These are phyloP conservation scores for Corynascus novoguineensis DNA, from an alignment of 495 filamentous ascomycete genomes.

Conservation along the genomic window DNA sequence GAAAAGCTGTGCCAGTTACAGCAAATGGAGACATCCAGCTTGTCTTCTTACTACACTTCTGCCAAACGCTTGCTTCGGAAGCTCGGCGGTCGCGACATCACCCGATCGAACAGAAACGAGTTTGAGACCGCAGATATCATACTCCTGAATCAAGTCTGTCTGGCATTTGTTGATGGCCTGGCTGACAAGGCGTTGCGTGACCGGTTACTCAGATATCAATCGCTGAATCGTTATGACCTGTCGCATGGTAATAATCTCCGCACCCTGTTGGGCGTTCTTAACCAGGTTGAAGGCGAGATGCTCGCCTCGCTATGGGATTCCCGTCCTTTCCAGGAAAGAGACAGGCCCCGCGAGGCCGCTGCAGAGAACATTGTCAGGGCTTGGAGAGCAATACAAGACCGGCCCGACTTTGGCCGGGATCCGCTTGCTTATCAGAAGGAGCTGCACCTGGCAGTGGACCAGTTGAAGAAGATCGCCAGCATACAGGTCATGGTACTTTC, in stretches of 20 bases:
- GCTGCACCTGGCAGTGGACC: slow-evolving; percentile 36
- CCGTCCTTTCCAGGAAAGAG: slow-evolving; percentile 30
- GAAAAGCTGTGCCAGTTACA: slow-evolving; percentile 34
- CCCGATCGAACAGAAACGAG: slow-evolving; percentile 32
- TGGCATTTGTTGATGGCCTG: slow-evolving; percentile 47
- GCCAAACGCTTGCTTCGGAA: slow-evolving; percentile 45
- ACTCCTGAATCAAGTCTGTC: slow-evolving; percentile 42
- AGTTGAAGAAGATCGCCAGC: slow-evolving; percentile 41
- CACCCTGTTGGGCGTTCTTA: slow-evolving; percentile 42
- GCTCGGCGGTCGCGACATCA: slow-evolving; percentile 43
- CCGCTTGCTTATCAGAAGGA: slow-evolving; percentile 43
- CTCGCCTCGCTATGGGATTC: slow-evolving; percentile 42
- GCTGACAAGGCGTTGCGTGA: slow-evolving; percentile 34
- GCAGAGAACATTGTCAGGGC: slow-evolving; percentile 27
- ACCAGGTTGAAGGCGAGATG: slow-evolving; percentile 48
- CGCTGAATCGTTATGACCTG: slow-evolving; percentile 28
- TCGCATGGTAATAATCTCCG: slow-evolving; percentile 28
- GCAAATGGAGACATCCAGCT: slow-evolving; percentile 27
- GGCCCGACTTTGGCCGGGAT: slow-evolving; percentile 31
- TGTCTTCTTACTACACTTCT: slow-evolving; percentile 36
- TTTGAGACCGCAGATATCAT: slow-evolving; percentile 35
- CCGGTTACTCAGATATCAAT: slow-evolving; percentile 36
- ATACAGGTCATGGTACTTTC: slow-evolving; percentile 43
- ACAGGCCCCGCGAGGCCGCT: slow-evolving; percentile 31
- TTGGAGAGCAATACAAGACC: slow-evolving; percentile 41